Base-by-base conservation (phyloP, 495 filamentous ascomycete species). In the Bombardia bombarda region DNA sequence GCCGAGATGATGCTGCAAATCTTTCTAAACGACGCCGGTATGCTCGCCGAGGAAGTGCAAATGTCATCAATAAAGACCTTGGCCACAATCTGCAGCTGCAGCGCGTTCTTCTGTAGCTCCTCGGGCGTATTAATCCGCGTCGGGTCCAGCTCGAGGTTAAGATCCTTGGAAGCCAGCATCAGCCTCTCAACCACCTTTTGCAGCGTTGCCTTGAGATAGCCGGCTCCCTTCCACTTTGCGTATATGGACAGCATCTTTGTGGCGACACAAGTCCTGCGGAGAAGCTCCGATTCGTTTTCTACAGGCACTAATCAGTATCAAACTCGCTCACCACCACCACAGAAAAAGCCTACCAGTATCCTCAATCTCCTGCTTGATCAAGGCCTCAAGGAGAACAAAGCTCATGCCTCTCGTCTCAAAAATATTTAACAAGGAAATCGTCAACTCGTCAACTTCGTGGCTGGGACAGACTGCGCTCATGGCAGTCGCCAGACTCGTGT, bases 241-340 rank as follows among this genome's bases (percentile, higher is more conserved):
- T 79, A 83, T 31, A 80, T 67, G 10, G 79, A 79, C 8, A 83
- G 68, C 75, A 82, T 78, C 55, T 83, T 83, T 8, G 79, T 83
- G 17, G 79, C 72, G 3, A 83, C 78, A 46, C 77, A 82, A 21
- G 79, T 81, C 30, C 78, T 65, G 13, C 79, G 68, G 7, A 82
- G 60, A 16, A 83, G 59, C 51, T 82, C 79, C 1, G 77, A 68
- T 46, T 82, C 79, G 45, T 78, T 79, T 53, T 83, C 79, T 70
- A 14, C 7, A 33, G 14, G n/a, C n/a, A n/a, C n/a, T n/a, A 10
- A 4, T 5, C 14, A 17, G 38, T 2, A 31, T 22, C 17, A 1
- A 0, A 40, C 18, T 8, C 17, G 38, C 30, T 40, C 2, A 12
- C 10, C 24, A 24, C 38, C 20, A 30, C 26, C 26, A 7, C 2